phyloP scores from a whole-genome alignment of 495 filamentous ascomycete species.

The Talaromyces thailandensis region DNA sequence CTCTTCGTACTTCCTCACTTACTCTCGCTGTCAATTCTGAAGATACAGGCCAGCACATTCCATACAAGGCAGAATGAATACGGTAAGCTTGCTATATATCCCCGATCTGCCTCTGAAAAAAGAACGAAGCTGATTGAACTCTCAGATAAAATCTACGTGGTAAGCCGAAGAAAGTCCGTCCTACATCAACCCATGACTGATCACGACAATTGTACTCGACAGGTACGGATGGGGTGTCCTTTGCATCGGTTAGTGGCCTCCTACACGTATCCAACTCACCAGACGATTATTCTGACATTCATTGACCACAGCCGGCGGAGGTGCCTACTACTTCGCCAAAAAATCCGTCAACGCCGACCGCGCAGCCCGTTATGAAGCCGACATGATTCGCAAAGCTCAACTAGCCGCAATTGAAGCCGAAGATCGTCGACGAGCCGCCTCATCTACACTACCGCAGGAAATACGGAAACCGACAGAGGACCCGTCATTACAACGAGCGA shows the following conservation, averaged over 20 bases:
- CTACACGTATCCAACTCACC: background rate
- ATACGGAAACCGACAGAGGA: constrained; percentile 2
- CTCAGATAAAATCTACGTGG: constrained; percentile 46
- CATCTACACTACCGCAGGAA: constrained; percentile 7
- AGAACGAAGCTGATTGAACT: background rate
- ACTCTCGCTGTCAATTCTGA: background rate
- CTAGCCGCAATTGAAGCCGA: constrained; percentile 48
- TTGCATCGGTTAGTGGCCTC: constrained; percentile 51
- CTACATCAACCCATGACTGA: constrained; percentile 14
- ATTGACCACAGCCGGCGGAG: constrained; percentile 61
- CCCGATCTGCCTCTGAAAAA: background rate
- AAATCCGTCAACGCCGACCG: constrained; percentile 85
- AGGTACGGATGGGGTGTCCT: constrained; percentile 86
- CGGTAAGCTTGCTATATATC: constrained; percentile 20
- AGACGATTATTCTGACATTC: background rate
- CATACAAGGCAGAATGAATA: constrained; percentile 29
- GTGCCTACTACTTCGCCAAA: constrained; percentile 95
- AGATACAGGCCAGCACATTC: background rate
- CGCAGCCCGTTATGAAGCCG: constrained; percentile 56
- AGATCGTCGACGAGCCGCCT: constrained; percentile 26
- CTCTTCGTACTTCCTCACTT: background rate
- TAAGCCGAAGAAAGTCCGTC: constrained; percentile 16
- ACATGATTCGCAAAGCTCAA: constrained; percentile 54
- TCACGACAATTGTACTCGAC: constrained; percentile 8
- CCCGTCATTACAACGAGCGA: constrained; percentile 14